Percentiles rank a stretch among this genome's conserved stretches.
These are phyloP conservation scores for Tolypocladium album DNA, from an alignment of 2,329 filamentous ascomycete genomes.

Conservation along the genomic window DNA sequence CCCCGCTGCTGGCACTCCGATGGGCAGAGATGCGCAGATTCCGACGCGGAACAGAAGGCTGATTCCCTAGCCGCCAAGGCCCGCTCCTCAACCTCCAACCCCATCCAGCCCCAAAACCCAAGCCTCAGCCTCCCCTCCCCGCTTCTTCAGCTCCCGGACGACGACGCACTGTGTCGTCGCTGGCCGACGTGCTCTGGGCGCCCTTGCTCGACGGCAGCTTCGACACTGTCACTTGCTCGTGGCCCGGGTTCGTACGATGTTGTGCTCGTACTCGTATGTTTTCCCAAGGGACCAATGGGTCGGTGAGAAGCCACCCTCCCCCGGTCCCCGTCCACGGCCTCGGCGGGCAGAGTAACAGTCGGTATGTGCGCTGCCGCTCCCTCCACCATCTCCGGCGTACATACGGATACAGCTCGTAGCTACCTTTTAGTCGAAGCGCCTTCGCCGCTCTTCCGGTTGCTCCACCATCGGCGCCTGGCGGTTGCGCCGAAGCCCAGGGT, in stretches of 20 bases:
- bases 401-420: no score
- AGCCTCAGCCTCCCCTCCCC: background rate
- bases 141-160: background rate
- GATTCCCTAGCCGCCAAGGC: background rate
- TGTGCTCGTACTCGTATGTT: background rate
- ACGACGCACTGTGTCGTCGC: background rate
- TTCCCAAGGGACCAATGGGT: background rate
- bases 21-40: background rate
- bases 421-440: background rate
- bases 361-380: background rate
- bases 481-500: background rate
- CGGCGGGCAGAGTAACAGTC: background rate
- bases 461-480: background rate
- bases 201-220: background rate
- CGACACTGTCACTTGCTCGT: background rate
- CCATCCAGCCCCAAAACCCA: background rate
- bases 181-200: background rate
- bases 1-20: background rate
- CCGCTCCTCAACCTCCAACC: background rate
- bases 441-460: background rate
- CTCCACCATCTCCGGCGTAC: background rate
- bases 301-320: background rate
- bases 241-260: background rate
- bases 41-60: background rate
- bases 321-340: no score